A percentile compares a stretch with the other conserved stretches of the same genome.
These are phyloP conservation scores for Reticulascus tulasneorum DNA, from an alignment of 2,329 filamentous ascomycete genomes.

Conservation along the genomic window DNA sequence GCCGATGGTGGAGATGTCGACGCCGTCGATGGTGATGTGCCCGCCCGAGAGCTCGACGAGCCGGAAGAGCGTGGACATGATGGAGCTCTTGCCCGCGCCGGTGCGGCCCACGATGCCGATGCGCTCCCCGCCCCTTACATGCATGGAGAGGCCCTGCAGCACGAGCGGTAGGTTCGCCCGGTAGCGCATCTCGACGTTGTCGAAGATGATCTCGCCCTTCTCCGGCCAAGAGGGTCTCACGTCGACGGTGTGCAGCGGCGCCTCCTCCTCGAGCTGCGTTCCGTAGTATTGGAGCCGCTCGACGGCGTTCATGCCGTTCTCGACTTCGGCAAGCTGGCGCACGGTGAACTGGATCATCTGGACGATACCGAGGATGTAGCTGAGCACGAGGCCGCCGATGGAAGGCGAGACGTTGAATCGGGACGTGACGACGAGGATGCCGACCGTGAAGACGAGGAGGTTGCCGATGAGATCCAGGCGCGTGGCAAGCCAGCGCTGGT, in stretches of 20 bases:
- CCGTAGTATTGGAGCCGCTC: constrained; percentile 91
- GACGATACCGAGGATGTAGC: constrained; percentile 88
- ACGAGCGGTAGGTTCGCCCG: constrained; percentile 69
- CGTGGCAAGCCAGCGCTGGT: constrained; percentile 88
- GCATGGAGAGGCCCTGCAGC: constrained; percentile 65
- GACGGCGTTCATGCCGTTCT: constrained; percentile 97
- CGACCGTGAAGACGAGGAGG: constrained; percentile 78
- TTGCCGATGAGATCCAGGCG: constrained; percentile 83
- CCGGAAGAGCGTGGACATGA: constrained; percentile 79
- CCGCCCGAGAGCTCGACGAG: constrained; percentile 63
- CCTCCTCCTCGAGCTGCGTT: constrained; percentile 81
- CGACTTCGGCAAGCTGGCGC: constrained; percentile 87
- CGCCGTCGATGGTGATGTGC: constrained; percentile 60
- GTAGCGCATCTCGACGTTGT: constrained; percentile 76
- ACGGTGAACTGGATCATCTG: constrained; percentile 97
- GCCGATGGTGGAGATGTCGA: constrained; percentile 69
- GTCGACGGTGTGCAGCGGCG: constrained; percentile 72
- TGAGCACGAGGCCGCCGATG: constrained; percentile 82
- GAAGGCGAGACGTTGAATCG: constrained; percentile 82
- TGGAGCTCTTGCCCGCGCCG: constrained; percentile 77
- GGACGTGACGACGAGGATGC: constrained; percentile 87
- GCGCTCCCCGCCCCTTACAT: constrained; percentile 70
- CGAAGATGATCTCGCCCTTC: constrained; percentile 74
- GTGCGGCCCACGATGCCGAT: constrained; percentile 80
- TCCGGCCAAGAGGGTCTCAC: constrained; percentile 79